Evolutionary conservation across 768 basidiomycete genomes (phyloP), one percentile per base, ranked within the genome.

Genomic region (Lactarius hatsudake): DNA sequence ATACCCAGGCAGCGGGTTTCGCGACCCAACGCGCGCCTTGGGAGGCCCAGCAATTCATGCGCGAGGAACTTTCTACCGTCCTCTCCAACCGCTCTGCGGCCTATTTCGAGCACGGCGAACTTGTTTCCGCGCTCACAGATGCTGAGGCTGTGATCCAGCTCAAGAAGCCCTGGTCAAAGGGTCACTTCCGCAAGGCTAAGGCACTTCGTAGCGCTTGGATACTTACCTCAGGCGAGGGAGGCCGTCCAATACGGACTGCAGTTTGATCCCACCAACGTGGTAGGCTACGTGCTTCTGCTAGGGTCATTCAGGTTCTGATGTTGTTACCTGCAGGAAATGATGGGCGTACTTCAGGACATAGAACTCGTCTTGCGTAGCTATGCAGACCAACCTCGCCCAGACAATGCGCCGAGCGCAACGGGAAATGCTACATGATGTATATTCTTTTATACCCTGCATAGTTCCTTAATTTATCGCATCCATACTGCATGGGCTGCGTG

Each of bases 11-110:
- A 42, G 87, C 90, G 12, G 82, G 82, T 68, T 81, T 94, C 43
- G 94, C 94, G 0, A 78, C 87, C 0, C 88, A 91, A 69, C 85
- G 96, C 30, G 90, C 94, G 2, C 87, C 91, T 45, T 98, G 96
- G 92, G 96, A 98, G 75, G 80, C 84, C n/a, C 87, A 88, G 64
- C 84, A 84, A 38, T 74, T 93, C 69, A 86, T 92, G 79, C 86
- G 93, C 65, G 97, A 99, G 71, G 97, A 99, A 73, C 83, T 97
- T 57, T 90, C 93, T 15, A 90, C 93, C 34, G 84, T 94, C 68
- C 75, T 99, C 59, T 94, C 93, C 67, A 99, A 99, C 76, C 86
- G 97, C 61, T 93, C 93, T 18, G 93, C 95, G 0, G 90, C 97
- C 9, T 89, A 89, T 77, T 84, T 86, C 65, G 91, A 92, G 69